Base-by-base conservation (phyloP, 73 alveolate genomes). In the Paramecium caudatum region DNA sequence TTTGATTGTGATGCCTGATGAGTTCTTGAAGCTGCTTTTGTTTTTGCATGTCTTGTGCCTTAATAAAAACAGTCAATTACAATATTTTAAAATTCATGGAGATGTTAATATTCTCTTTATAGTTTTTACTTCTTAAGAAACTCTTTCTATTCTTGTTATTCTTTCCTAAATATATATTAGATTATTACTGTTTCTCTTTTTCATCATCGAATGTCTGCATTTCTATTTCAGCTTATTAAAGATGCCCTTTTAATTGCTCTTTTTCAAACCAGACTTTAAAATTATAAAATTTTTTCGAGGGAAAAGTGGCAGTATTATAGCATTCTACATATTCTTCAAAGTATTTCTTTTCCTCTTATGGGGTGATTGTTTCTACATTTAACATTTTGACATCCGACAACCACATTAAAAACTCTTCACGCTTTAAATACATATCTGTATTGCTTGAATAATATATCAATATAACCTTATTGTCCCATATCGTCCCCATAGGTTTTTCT, bases 371-470 rank as follows among this genome's bases (percentile, higher is more conserved):
- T 46, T 86, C 93, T 21, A 86, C 55, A 46, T 86, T 86, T 0
- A 86, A 15, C 34, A 15, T 86, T 37, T 86, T 86, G 15, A 63
- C 80, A 9, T 86, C 93, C 10, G 93, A 70, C 3, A 86, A 36
- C 93, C 93, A 86, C 88, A 62, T 43, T 16, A 62, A 63, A 43
- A 86, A 86, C 37, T 86, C 93, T 10, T 86, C 93, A 17, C 93
- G 63, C 46, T 86, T 86, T 39, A 43, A 55, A 41, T 86, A 86
- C 30, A 65, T 65, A 36, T 86, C 90, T 27, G 82, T 55, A 25
- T 61, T 86, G 46, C 93, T 83, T 49, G n/a, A 82, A 32, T 55
- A 55, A 49, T 15, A n/a, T 17, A 32, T 8, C 8, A 32, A 37
- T 68, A 32, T 68, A 13, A 68, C 84, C 84, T 74, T 41, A 74